phyloP scores from a whole-genome alignment of 2,329 filamentous ascomycete species.

The Curvularia verruculosa region DNA sequence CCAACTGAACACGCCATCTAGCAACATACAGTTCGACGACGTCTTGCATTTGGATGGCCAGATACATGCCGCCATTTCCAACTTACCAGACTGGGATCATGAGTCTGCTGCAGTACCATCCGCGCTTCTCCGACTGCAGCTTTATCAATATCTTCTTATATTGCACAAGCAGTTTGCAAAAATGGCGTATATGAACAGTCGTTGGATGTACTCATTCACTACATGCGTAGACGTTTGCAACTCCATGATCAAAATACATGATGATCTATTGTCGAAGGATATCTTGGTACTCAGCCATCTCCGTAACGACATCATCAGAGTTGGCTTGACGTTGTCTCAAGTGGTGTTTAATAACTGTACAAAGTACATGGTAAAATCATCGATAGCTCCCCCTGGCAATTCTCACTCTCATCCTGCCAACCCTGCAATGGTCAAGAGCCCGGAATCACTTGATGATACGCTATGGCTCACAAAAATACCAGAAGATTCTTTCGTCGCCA shows the following conservation, averaged over 20 bases:
- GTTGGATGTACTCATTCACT: conserved; percentile 42
- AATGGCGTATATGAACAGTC: conserved; percentile 31
- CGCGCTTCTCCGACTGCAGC: conserved; percentile 39
- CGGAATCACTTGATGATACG: conserved; percentile 7
- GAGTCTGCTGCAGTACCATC: conserved; percentile 22
- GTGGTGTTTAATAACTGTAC: conserved; percentile 37
- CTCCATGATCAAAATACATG: conserved; percentile 33
- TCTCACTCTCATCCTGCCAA: conserved; percentile 12
- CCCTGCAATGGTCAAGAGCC: background rate
- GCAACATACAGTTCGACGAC: conserved; percentile 39
- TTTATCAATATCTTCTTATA: conserved; percentile 44
- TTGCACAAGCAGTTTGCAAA: conserved; percentile 45
- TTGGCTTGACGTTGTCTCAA: conserved; percentile 35
- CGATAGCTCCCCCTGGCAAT: conserved; percentile 4
- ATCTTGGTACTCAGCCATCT: conserved; percentile 33
- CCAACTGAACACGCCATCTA: conserved; percentile 41
- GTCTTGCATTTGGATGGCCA: conserved; percentile 43
- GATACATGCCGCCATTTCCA: conserved; percentile 29
- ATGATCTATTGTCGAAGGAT: conserved; percentile 28
- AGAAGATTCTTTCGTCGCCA: conserved; percentile 32
- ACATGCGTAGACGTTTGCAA: conserved; percentile 38
- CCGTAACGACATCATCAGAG: conserved; percentile 41
- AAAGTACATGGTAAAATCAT: conserved; percentile 10
- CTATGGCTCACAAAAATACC: conserved; percentile 30
- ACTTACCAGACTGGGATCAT: conserved; percentile 36